A percentile compares a stretch with the other conserved stretches of the same genome.
Evolutionary conservation across 164 flowering plant genomes (phyloP).

Genomic region (Liquidambar formosana): DNA sequence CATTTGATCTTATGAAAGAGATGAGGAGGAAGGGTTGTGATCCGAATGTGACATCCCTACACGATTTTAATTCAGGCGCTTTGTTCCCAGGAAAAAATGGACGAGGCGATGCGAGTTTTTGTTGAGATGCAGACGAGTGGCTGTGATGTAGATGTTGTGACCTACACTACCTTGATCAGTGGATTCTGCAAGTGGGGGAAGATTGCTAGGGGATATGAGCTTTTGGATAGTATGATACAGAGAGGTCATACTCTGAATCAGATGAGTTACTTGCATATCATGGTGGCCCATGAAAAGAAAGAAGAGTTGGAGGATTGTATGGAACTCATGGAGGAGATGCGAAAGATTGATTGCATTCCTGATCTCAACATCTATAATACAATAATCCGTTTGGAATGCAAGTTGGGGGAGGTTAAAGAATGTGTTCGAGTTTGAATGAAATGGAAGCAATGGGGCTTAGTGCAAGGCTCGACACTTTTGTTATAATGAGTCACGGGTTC

Average conservation of each 20-base stretch:
- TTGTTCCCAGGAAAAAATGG: slow-evolving; percentile 65
- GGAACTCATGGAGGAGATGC: slow-evolving; percentile 66
- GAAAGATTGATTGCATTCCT: slow-evolving; percentile 52
- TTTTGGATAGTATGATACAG: slow-evolving; percentile 70
- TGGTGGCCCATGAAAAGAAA: slow-evolving; percentile 86
- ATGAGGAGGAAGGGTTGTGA: slow-evolving; percentile 72
- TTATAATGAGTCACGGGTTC: slow-evolving; percentile 73
- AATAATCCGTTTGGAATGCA: slow-evolving; percentile 70
- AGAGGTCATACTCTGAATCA: slow-evolving; percentile 60
- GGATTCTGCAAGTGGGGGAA: slow-evolving; percentile 90
- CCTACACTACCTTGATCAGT: slow-evolving; percentile 77
- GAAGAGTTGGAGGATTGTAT: slow-evolving; percentile 80
- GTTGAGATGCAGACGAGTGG: slow-evolving; percentile 68
- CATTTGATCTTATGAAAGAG: slow-evolving; percentile 63
- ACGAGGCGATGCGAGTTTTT: slow-evolving; percentile 72
- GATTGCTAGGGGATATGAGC: slow-evolving; percentile 60
- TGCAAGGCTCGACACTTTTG: slow-evolving; percentile 71
- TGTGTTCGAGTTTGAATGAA: slow-evolving; percentile 62
- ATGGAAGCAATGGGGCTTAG: slow-evolving; percentile 62
- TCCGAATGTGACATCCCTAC: slow-evolving; percentile 79
- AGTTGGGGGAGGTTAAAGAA: slow-evolving; percentile 72
- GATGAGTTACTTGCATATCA: slow-evolving; percentile 61
- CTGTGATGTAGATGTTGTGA: slow-evolving; percentile 78
- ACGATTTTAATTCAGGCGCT: slow-evolving; percentile 79
- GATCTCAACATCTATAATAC: slow-evolving; percentile 65